Conservation (phyloP, 306 rosid genomes). For the Coriaria nepalensis region DNA sequence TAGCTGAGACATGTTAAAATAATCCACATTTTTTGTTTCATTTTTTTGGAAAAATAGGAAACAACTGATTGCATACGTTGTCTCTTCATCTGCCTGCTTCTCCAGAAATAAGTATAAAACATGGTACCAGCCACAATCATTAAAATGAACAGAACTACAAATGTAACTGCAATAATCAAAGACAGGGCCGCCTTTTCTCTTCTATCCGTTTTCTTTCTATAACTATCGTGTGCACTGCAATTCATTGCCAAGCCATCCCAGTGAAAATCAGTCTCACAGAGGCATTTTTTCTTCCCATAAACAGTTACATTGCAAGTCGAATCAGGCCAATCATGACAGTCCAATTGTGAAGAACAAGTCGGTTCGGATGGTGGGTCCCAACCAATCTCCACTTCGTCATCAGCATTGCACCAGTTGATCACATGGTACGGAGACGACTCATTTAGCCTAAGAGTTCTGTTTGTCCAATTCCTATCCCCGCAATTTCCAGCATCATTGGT, state of each 20-base stretch:
- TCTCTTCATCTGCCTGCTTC: conserved; percentile 24
- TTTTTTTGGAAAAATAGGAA: not conserved
- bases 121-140: conserved; percentile 33
- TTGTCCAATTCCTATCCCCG: conserved; percentile 17
- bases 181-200: conserved; percentile 22
- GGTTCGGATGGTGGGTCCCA: conserved; percentile 48
- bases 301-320: conserved; percentile 42
- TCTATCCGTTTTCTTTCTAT: conserved; percentile 15
- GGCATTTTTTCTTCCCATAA: conserved; percentile 42
- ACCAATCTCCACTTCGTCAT: conserved; percentile 37
- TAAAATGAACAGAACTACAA: conserved; percentile 21
- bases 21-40: not conserved
- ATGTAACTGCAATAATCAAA: conserved; percentile 26
- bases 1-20: conserved; percentile 4
- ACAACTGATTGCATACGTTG: conserved; percentile 26
- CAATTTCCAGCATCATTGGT: conserved; percentile 26
- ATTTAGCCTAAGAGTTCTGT: conserved; percentile 29
- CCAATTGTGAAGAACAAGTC: conserved; percentile 34
- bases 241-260: conserved; percentile 52
- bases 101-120: conserved; percentile 28
- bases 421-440: conserved; percentile 47
- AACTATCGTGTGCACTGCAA: conserved; percentile 37
- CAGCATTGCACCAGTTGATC: conserved; percentile 31
- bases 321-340: conserved; percentile 59
- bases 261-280: conserved; percentile 29